Conservation (phyloP, 495 filamentous ascomycete genomes). For the Podospora didyma region DNA sequence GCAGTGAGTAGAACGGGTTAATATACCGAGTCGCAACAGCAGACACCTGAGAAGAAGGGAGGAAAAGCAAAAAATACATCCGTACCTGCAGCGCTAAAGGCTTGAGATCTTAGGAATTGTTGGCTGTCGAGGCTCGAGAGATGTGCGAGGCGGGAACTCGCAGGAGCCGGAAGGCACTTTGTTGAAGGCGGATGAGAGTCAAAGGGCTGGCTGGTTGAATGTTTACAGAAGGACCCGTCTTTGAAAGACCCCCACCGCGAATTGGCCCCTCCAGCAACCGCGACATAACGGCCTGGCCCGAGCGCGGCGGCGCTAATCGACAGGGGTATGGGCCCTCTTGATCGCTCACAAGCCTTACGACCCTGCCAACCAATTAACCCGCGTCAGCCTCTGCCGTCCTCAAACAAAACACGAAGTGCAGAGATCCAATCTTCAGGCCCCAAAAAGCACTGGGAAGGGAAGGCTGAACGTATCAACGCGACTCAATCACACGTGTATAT, state of each 20-base stretch:
- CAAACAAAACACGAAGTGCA: constrained; percentile 4
- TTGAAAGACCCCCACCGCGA: not conserved
- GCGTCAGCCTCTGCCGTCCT: constrained; percentile 5
- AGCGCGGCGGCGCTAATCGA: not conserved
- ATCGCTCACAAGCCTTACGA: not conserved
- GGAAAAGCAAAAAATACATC: not conserved
- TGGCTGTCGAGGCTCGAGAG: constrained; percentile 1
- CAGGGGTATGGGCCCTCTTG: not conserved
- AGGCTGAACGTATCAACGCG: constrained; percentile 5
- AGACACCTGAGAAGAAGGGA: not conserved
- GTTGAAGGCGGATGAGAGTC: not conserved
- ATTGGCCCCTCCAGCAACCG: constrained; percentile 4
- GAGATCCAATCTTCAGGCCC: constrained; percentile 2
- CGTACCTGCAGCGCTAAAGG: constrained; percentile 19
- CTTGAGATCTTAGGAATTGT: constrained; percentile 16
- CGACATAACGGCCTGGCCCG: not conserved
- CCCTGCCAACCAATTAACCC: constrained; percentile 11
- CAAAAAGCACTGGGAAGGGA: not conserved
- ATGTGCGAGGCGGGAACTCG: not conserved
- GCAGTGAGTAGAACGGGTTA: constrained; percentile 13
- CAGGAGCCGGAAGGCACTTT: constrained; percentile 9
- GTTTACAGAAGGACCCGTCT: constrained; percentile 1
- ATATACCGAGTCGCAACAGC: constrained; percentile 6
- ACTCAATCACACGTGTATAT: constrained; percentile 12
- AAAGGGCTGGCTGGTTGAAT: constrained; percentile 7